These are phyloP conservation scores for Clarireedia hainanense DNA, from an alignment of 2,329 filamentous ascomycete species.

Conservation along the genomic window DNA sequence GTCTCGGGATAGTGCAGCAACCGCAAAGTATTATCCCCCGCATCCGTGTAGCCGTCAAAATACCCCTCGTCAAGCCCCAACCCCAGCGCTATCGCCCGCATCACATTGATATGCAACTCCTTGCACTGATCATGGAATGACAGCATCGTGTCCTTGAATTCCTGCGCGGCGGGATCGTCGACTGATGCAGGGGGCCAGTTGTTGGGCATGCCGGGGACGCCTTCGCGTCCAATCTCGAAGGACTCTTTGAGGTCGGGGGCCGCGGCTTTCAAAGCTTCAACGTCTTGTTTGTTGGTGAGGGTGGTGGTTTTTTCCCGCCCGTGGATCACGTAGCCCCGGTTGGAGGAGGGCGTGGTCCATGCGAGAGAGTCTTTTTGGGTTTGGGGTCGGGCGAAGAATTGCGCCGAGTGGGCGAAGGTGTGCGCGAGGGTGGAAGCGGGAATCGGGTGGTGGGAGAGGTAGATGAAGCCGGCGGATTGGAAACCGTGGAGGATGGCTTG, in stretches of 20 bases:
- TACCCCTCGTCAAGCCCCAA: constrained; percentile 63
- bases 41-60: constrained; percentile 70
- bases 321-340: constrained; percentile 61
- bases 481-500: constrained; percentile 70
- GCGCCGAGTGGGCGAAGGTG: constrained; percentile 59
- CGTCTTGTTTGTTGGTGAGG: constrained; percentile 15
- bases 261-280: constrained; percentile 43
- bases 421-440: constrained; percentile 46
- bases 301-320: constrained; percentile 24
- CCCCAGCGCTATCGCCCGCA: constrained; percentile 78
- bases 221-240: constrained; percentile 56
- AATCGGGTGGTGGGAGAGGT: constrained; percentile 74
- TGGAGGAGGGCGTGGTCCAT: constrained; percentile 66
- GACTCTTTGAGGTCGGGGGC: constrained; percentile 60
- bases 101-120: constrained; percentile 65
- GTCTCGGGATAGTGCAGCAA: constrained; percentile 51
- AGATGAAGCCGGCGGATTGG: constrained; percentile 81
- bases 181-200: constrained; percentile 56
- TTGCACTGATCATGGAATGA: constrained; percentile 70
- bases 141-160: constrained; percentile 67
- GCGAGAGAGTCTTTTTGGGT: constrained; percentile 56
- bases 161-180: constrained; percentile 41
- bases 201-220: constrained; percentile 57
- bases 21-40: constrained; percentile 53
- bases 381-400: constrained; percentile 56